Conservation (phyloP, 495 filamentous ascomycete species). For the Neurospora sp. region DNA sequence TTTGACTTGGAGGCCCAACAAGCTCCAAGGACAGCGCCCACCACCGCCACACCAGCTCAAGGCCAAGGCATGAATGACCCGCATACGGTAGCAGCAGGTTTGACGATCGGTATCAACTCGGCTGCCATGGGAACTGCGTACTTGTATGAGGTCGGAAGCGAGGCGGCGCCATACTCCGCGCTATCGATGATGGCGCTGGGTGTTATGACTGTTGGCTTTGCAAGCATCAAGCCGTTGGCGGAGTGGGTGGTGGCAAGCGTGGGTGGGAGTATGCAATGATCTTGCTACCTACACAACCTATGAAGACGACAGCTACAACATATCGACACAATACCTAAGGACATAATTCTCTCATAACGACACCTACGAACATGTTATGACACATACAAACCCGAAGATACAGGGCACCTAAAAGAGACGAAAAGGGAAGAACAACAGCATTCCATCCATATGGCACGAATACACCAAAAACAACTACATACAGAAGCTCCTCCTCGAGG, state of each 20-base stretch:
- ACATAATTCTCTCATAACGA: neutral
- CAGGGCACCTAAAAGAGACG: too few relatives aligned
- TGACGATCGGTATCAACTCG: slow-evolving; percentile 38
- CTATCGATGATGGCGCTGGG: slow-evolving; percentile 40
- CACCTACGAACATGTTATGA: neutral
- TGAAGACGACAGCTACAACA: neutral
- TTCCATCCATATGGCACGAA: neutral
- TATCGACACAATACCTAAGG: neutral
- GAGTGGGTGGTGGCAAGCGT: slow-evolving; percentile 14
- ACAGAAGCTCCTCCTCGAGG: neutral
- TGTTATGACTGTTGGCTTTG: slow-evolving; percentile 36
- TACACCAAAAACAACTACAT: neutral
- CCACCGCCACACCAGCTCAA: neutral
- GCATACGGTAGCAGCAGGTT: slow-evolving; percentile 29
- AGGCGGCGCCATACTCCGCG: slow-evolving; percentile 38
- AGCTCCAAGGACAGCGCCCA: neutral
- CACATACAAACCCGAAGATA: too few relatives aligned
- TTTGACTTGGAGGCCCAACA: slow-evolving; percentile 5
- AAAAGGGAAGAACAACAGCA: neutral
- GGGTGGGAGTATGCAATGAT: neutral
- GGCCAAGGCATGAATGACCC: slow-evolving; percentile 11
- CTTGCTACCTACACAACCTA: neutral
- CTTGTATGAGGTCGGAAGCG: slow-evolving; percentile 34
- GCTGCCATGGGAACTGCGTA: slow-evolving; percentile 42
- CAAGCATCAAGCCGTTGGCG: slow-evolving; percentile 22